Evolutionary conservation across 805 yeast species (phyloP).

Genomic region (Barnettozyma vustinii): DNA sequence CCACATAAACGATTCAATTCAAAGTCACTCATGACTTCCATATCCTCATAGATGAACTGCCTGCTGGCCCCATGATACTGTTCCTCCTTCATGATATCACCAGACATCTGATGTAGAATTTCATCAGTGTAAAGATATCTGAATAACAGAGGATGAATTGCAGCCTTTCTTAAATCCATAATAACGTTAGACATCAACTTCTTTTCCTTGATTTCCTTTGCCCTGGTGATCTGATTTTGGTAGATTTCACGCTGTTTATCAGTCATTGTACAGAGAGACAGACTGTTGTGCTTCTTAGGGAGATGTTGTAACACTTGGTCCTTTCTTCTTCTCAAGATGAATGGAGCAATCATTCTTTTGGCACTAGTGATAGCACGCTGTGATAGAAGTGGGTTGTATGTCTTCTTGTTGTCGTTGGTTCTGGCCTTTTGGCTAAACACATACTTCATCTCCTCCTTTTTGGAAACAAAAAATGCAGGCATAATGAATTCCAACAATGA

Average conservation of each 20-base stretch:
- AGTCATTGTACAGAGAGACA: conserved; percentile 61
- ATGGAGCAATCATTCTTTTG: conserved; percentile 97
- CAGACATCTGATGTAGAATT: conserved; percentile 60
- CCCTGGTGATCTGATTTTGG: conserved; percentile 44
- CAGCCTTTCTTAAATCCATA: conserved; percentile 88
- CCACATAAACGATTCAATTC: conserved; percentile 75
- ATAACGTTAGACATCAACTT: conserved; percentile 58
- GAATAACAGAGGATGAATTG: conserved; percentile 86
- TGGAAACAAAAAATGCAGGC: conserved; percentile 75
- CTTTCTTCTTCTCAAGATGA: conserved; percentile 86
- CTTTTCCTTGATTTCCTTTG: conserved; percentile 27
- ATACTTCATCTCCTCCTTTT: conserved; percentile 73
- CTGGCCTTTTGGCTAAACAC: conserved; percentile 85
- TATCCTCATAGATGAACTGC: conserved; percentile 81
- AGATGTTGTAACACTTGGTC: conserved; percentile 86
- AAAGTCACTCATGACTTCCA: conserved; percentile 91
- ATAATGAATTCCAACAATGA: conserved; percentile 87
- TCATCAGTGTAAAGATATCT: conserved; percentile 57
- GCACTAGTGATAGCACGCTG: conserved; percentile 92
- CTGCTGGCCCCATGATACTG: conserved; percentile 69
- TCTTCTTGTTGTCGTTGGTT: conserved; percentile 46
- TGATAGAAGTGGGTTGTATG: conserved; percentile 75
- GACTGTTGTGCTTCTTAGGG: conserved; percentile 66
- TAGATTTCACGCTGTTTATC: conserved; percentile 54
- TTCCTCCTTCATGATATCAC: conserved; percentile 73